phyloP scores from a whole-genome alignment of 1,284 basidiomycete species.

The Grifola frondosa region DNA sequence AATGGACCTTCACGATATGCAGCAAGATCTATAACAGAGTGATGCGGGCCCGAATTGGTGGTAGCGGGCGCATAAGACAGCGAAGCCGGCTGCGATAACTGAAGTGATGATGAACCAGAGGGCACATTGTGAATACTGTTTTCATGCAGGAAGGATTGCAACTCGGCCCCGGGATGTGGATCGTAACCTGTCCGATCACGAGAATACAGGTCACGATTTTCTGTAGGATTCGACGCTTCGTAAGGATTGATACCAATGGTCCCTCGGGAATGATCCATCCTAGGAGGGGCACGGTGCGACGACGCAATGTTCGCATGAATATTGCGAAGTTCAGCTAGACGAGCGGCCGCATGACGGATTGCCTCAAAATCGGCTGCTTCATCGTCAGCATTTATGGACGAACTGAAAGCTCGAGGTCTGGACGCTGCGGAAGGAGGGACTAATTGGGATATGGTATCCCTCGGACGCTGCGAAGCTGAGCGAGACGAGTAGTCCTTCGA shows the following conservation, averaged over 20 bases:
- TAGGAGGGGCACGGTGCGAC: no score
- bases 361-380: no score
- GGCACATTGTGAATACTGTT: background rate
- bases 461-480: no score
- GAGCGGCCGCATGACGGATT: no score
- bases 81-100: background rate
- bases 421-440: no score
- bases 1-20: constrained; percentile 23
- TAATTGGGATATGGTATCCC: no score
- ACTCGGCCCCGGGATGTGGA: background rate
- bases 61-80: background rate
- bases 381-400: no score
- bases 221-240: background rate
- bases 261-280: background rate
- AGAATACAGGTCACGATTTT: background rate
- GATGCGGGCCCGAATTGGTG: background rate
- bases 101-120: constrained; percentile 1
- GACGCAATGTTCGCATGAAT: no score
- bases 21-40: constrained; percentile 13
- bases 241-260: background rate
- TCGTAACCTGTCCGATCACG: background rate
- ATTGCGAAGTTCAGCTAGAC: no score
- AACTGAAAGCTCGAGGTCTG: no score
- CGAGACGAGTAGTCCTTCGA: no score
- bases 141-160: constrained; percentile 4